Evolutionary conservation across 192 early-diverging fungal genomes (phyloP), one percentile per base, ranked within the genome.

Genomic region (Phycomyces nitens): DNA sequence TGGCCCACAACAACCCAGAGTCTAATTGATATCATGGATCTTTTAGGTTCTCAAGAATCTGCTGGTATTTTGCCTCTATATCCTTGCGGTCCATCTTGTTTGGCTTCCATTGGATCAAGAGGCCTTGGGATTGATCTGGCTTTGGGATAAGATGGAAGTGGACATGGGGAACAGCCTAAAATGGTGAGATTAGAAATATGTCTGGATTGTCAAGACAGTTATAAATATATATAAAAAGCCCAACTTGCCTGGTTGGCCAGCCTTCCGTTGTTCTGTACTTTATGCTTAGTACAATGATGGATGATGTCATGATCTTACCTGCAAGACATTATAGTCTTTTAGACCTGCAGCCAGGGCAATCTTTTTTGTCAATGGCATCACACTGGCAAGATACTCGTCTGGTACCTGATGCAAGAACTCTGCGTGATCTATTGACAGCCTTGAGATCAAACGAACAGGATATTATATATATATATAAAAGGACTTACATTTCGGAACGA

Each of bases 111-210:
- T 77, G 71, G 41, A 95, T 78, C 38, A 72, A 72, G 38, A 95
- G 67, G 18, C 93, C 93, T 49, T 89, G 87, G 6, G 77, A 70
- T 14, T 77, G 74, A 57, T 79, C 81, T 23, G 71, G 77, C 72
- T 90, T 90, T 23, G 89, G 89, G 44, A 93, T 94, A 53, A 95
- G 75, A 67, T 98, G 95, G 77, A 98, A 94, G 67, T 98, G 96
- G 12, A 98, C 96, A 72, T 98, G 96, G 20, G 84, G 83, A 1
- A 98, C 92, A 57, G 78, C 85, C 84, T 93, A 78, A 34, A 5
- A 34, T 7, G 26, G 21, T 39, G 24, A 24, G 5, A 8, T 52
- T 24, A 52, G 20, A 20, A 22, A 22, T 52, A 8, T 10, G 7
- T 56, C 39, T 15, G 21, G n/a, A 38, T n/a, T 58, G 16, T 15